Conservation (phyloP, 164 flowering plant species). For the Macadamia integrifolia region DNA sequence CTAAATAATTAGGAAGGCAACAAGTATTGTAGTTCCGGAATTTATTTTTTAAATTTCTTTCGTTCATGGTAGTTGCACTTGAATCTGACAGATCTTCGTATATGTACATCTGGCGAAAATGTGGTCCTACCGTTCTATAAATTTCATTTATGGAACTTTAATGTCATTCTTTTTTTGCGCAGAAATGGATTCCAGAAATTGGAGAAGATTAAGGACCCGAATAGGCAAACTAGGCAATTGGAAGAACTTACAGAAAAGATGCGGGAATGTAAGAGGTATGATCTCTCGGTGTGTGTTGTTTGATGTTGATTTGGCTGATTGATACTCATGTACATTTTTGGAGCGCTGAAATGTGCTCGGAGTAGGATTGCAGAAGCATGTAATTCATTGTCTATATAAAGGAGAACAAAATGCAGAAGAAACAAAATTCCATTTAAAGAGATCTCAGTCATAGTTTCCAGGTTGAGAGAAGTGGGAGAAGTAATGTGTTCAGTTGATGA, state of each 20-base stretch:
- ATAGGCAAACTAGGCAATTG: constrained; percentile 74
- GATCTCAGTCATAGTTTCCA: too few relatives aligned
- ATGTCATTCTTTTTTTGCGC: constrained; percentile 8
- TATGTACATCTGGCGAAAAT: not conserved
- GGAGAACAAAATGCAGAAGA: too few relatives aligned
- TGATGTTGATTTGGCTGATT: not conserved
- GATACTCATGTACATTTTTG: not conserved
- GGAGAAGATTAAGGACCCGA: constrained; percentile 82
- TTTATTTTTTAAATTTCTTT: too few relatives aligned
- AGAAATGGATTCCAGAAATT: constrained; percentile 93
- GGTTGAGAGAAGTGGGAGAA: too few relatives aligned
- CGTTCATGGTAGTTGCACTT: too few relatives aligned
- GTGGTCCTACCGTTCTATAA: not conserved
- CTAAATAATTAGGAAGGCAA: too few relatives aligned
- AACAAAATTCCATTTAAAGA: too few relatives aligned
- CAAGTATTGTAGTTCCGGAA: too few relatives aligned
- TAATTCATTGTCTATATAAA: too few relatives aligned
- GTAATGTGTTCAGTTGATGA: too few relatives aligned
- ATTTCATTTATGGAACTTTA: not conserved
- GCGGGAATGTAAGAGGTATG: constrained; percentile 91
- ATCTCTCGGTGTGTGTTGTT: not conserved
- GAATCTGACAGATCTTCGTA: too few relatives aligned
- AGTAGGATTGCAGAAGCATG: not conserved
- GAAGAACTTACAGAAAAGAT: constrained; percentile 89
- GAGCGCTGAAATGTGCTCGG: not conserved